Evolutionary conservation across 2,329 filamentous ascomycete genomes (phyloP).

Genomic region (Cytospora piceae): DNA sequence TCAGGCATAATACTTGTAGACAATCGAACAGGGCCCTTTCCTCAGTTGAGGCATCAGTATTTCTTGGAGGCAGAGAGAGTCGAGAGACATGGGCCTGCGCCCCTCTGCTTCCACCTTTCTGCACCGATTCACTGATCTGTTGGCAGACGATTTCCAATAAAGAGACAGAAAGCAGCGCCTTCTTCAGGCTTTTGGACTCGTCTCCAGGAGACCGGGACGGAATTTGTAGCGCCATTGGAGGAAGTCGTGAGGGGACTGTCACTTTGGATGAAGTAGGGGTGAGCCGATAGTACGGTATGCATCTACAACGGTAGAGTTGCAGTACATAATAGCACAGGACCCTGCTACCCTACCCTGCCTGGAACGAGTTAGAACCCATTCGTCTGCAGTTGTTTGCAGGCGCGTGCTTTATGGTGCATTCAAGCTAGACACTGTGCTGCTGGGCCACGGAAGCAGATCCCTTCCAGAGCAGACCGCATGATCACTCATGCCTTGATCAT

Average conservation of each 20-base stretch:
- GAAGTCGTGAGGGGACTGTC: conserved; percentile 11
- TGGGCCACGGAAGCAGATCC: neutral
- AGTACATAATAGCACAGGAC: neutral
- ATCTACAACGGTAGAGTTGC: conserved; percentile 3
- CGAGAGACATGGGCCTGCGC: conserved; percentile 12
- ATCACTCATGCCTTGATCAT: conserved; percentile 8
- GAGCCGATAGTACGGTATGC: conserved; percentile 10
- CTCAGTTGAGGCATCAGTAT: neutral
- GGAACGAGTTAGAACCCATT: conserved; percentile 8
- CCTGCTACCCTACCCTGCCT: conserved; percentile 1
- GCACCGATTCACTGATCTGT: conserved; percentile 11
- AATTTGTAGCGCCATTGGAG: conserved; percentile 20
- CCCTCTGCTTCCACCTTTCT: conserved; percentile 20
- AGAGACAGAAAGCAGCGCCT: conserved; percentile 12
- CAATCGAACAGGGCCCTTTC: conserved; percentile 1
- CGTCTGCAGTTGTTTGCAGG: conserved; percentile 18
- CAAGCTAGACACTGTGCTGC: conserved; percentile 23
- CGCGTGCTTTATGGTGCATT: conserved; percentile 18
- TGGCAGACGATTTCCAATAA: conserved; percentile 18
- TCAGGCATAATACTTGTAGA: conserved; percentile 1
- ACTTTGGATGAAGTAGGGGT: conserved; percentile 1
- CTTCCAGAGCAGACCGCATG: conserved; percentile 7
- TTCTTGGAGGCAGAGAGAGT: conserved; percentile 16
- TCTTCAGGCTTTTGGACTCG: conserved; percentile 11
- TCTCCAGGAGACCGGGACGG: conserved; percentile 17